Base-by-base conservation (phyloP, 225 moss, liverwort and hornwort species). In the Polytrichum commune region DNA sequence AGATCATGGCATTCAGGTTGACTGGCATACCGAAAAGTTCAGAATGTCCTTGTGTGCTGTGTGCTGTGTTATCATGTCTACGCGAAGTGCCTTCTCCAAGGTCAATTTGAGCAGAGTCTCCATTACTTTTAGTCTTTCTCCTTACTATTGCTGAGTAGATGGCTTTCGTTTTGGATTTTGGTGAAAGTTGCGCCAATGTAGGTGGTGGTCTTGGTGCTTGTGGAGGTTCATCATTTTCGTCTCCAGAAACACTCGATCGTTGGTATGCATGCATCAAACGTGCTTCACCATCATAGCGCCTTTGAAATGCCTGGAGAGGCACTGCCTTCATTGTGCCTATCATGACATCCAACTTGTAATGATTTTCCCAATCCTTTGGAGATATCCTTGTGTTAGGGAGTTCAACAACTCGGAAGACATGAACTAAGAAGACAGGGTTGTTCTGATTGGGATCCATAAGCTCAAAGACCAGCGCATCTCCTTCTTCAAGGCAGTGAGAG, bases 401-500 rank as follows among this genome's bases (percentile, higher is more conserved):
- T 77, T 85, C 84, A 46, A 81, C 78, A 38, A 85, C 68, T 27
- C 81, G 84, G 70, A 85, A 85, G 19, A 85, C 81, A 74, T 85
- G 85, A 68, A 85, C 85, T 56, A 81, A 27, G 72, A 85, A 85
- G 65, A 72, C 76, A 24, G 78, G 81, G 64, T 76, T 82, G 65
- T 65, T 81, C 29, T 76, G 76, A 27, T 79, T 82, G n/a, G 78
- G 53, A 71, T 85, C 84, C 76, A 85, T 76, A 62, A 85, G 85
- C 69, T 85, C 81, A 76, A 85, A 85, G 35, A 85, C 81, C 65
- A 82, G 72, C 24, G 81, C 81, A 68, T 85, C 85, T 70, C 85
- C 85, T 72, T 85, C 85, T 71, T 85, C 85, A 64, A 85, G 73
- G 73, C 85, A 85, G 57, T 85, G 85, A 27, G 78, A 79, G 60